phyloP scores from a whole-genome alignment of 2,329 filamentous ascomycete genomes.

The Botryosphaeria dothidea region DNA sequence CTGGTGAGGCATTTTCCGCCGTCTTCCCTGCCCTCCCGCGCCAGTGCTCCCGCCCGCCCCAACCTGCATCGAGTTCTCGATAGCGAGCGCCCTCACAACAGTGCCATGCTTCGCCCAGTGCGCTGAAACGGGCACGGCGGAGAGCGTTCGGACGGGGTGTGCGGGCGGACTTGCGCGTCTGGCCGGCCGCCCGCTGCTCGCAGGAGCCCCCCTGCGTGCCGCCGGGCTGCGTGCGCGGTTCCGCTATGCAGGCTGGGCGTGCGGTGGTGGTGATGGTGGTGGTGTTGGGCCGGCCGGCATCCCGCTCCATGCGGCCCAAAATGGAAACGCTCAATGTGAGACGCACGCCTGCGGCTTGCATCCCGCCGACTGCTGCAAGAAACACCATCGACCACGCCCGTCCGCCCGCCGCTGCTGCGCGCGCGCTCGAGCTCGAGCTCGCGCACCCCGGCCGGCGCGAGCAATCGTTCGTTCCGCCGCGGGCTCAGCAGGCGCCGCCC shows the following conservation, averaged over 20 bases:
- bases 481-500: not conserved
- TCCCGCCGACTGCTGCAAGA: not conserved
- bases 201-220: not conserved
- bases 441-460: not conserved
- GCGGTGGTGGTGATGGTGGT: not conserved
- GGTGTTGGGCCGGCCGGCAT: not conserved
- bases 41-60: slow-evolving; percentile 16
- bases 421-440: not conserved
- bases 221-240: slow-evolving; percentile 3
- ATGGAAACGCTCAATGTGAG: slow-evolving; percentile 3
- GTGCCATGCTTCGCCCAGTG: slow-evolving; percentile 13
- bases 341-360: not conserved
- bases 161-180: slow-evolving; percentile 11
- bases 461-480: slow-evolving; percentile 4
- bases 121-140: slow-evolving; percentile 15
- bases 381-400: not conserved
- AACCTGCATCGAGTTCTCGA: slow-evolving; percentile 10
- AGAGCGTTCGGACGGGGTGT: slow-evolving; percentile 5
- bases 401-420: not conserved
- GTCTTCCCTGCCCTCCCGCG: slow-evolving; percentile 1
- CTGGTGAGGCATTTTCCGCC: slow-evolving; percentile 15
- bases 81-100: slow-evolving; percentile 4
- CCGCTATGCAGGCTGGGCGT: slow-evolving; percentile 6
- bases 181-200: not conserved
- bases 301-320: slow-evolving; percentile 6